Evolutionary conservation across 139 green algal genomes (phyloP).

Genomic region (Chlorokybus atmophyticus): DNA sequence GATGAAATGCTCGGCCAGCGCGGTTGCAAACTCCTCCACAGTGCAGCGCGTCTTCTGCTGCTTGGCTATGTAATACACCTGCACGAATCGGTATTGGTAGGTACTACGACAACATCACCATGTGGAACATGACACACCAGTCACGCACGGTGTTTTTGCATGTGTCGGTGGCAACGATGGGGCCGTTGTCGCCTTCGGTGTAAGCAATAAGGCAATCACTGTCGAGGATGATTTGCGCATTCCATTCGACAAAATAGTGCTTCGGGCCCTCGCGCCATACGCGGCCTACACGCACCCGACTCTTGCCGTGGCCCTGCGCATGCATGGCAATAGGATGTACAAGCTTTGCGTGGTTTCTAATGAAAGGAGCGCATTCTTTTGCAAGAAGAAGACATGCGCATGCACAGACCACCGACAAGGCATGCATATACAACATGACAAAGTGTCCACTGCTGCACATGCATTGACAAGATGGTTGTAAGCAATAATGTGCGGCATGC

Average conservation of each 20-base stretch:
- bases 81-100: too few relatives aligned
- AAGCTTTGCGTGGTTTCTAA: too few relatives aligned
- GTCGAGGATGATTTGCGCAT: slow-evolving; percentile 12
- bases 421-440: too few relatives aligned
- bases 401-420: too few relatives aligned
- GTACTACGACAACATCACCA: too few relatives aligned
- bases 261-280: slow-evolving; percentile 18
- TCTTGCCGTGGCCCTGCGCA: slow-evolving; percentile 30
- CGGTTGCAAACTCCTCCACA: neutral
- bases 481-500: too few relatives aligned
- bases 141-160: slow-evolving; percentile 29
- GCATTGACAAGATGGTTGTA: too few relatives aligned
- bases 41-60: slow-evolving; percentile 25
- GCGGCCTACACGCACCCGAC: slow-evolving; percentile 14
- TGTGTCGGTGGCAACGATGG: slow-evolving; percentile 21
- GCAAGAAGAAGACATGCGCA: too few relatives aligned
- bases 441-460: too few relatives aligned
- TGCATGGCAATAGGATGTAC: too few relatives aligned
- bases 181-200: slow-evolving; percentile 4
- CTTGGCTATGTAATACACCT: slow-evolving; percentile 75
- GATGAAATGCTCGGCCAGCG: neutral
- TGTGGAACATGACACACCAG: too few relatives aligned
- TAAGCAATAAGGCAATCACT: slow-evolving; percentile 12
- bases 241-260: slow-evolving; percentile 26
- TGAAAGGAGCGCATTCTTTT: too few relatives aligned